Evolutionary conservation across 1,284 basidiomycete species (phyloP), one percentile per base, ranked within the genome.

Genomic region (Kwoniella shivajii): DNA sequence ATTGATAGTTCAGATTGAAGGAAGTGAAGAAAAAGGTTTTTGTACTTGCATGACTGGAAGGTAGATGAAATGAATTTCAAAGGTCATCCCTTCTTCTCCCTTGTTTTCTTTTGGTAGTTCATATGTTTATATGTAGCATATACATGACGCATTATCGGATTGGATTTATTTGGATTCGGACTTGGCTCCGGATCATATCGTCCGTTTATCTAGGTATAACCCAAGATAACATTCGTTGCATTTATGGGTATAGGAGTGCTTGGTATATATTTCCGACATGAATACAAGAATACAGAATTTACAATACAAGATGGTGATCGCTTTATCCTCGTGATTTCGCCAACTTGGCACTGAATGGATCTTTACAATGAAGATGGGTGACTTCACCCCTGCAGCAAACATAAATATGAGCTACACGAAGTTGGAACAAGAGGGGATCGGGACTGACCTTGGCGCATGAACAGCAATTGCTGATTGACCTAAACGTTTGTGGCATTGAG

Each of bases 401-500:
- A 26, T 9, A 16, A 46, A 26, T 31, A 20, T 11, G 11, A 20
- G 24, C 9, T 24, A n/a, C n/a, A n/a, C 18, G 24, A 16, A 41
- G 38, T 10, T 22, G 9, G 24, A 29, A n/a, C 3, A 27, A 10
- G 16, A 16, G 24, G 14, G 14, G 16, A 1, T 24, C 13, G 14
- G 20, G n/a, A 59, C 68, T 57, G 42, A 87, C 87, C 84, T 82
- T 60, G 92, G 93, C 16, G 87, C 82, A 80, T 95, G 93, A 0
- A 98, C 92, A 0, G 94, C 92, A 66, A 99, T 92, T 36, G 96
- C 93, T 59, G 90, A 94, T 65, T 88, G 89, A 0, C 96, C 96
- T 27, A 99, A 80, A 20, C 94, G 85, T 71, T 98, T 98, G 73
- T 94, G 89, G 75, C 95, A 99, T 71, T 92, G 88, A 0, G 92